A percentile compares a stretch with the other conserved stretches of the same genome.
Conservation (phyloP, 108 stramenopile species). For the Licmophora abbreviata region DNA sequence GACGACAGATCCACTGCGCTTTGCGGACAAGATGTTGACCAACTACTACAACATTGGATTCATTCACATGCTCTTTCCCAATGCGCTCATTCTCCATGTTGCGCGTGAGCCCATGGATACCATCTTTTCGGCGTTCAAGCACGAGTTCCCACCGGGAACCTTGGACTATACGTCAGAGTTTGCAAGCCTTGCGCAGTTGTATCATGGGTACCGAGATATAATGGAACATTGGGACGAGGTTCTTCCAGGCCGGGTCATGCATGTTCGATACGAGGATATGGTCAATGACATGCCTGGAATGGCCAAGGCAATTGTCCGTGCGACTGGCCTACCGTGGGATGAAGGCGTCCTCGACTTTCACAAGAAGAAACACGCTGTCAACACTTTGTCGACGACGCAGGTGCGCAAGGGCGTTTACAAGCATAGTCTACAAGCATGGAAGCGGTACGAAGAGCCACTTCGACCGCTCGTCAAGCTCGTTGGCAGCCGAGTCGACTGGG, state of each 20-base stretch:
- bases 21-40: slow-evolving; percentile 87
- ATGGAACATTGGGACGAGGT: slow-evolving; percentile 79
- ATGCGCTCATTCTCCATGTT: slow-evolving; percentile 79
- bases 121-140: slow-evolving; percentile 74
- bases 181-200: slow-evolving; percentile 50
- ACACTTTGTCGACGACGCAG: slow-evolving; percentile 81
- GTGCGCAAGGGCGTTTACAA: slow-evolving; percentile 74
- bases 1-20: slow-evolving; percentile 28
- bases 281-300: slow-evolving; percentile 63
- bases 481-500: slow-evolving; percentile 34
- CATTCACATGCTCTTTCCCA: slow-evolving; percentile 83
- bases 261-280: slow-evolving; percentile 82
- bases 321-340: slow-evolving; percentile 51
- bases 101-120: slow-evolving; percentile 81
- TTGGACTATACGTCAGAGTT: slow-evolving; percentile 77
- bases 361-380: slow-evolving; percentile 83
- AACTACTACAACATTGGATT: slow-evolving; percentile 81
- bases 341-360: slow-evolving; percentile 72
- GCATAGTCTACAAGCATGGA: slow-evolving; percentile 72
- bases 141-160: slow-evolving; percentile 69
- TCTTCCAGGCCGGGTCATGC: slow-evolving; percentile 75
- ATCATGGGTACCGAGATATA: slow-evolving; percentile 62
- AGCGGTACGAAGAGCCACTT: slow-evolving; percentile 48
- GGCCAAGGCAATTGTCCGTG: slow-evolving; percentile 42
- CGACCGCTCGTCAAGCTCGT: slow-evolving; percentile 35